Evolutionary conservation across 2,329 filamentous ascomycete species (phyloP).

Genomic region (Metarhizium brunneum): DNA sequence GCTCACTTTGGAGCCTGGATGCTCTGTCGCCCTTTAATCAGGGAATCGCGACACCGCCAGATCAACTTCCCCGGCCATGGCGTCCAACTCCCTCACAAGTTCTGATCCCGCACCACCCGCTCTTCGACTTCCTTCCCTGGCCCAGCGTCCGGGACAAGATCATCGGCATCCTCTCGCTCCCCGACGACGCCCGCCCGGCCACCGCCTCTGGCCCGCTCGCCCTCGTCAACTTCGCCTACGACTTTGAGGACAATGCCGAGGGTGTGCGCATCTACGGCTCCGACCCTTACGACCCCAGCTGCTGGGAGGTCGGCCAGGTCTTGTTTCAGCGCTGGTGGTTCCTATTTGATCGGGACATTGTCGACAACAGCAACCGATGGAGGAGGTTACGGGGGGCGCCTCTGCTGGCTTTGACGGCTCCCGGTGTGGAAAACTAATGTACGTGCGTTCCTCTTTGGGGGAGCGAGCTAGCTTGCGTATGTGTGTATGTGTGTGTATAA

Average conservation of each 20-base stretch:
- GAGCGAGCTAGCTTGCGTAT: background rate
- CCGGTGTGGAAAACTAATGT: background rate
- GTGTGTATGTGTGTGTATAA: background rate
- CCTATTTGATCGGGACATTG: constrained; percentile 41
- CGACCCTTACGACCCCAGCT: constrained; percentile 36
- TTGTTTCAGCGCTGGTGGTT: constrained; percentile 54
- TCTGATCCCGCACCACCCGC: constrained; percentile 43
- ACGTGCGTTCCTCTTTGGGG: background rate
- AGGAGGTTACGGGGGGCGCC: constrained; percentile 36
- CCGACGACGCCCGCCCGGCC: constrained; percentile 36
- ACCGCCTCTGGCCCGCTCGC: constrained; percentile 35
- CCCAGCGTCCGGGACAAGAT: constrained; percentile 42
- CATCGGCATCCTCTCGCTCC: constrained; percentile 41
- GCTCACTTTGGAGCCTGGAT: constrained; percentile 35
- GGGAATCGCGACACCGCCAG: constrained; percentile 17
- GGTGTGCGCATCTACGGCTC: constrained; percentile 39
- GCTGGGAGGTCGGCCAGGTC: constrained; percentile 50
- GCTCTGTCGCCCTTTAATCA: constrained; percentile 37
- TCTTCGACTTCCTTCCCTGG: constrained; percentile 51
- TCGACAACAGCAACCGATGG: constrained; percentile 45
- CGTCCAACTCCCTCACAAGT: constrained; percentile 41
- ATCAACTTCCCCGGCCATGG: constrained; percentile 36
- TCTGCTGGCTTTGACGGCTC: constrained; percentile 12
- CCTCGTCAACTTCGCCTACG: constrained; percentile 43
- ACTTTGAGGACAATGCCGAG: constrained; percentile 45